Base-by-base conservation (phyloP, 805 yeast species). In the Ogataea zsoltii region DNA sequence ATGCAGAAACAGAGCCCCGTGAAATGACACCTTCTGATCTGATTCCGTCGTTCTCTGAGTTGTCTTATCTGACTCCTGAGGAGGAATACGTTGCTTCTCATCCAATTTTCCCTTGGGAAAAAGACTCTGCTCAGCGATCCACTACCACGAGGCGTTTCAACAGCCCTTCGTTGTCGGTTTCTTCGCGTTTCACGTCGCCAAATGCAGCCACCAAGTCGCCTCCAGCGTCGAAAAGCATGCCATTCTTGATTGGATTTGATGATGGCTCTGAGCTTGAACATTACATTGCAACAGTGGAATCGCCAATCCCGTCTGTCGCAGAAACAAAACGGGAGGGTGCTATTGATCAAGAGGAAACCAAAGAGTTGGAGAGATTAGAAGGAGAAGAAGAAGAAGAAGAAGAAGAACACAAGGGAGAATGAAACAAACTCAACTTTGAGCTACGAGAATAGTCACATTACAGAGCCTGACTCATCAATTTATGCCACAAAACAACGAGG, bases 81-180 rank as follows among this genome's bases (percentile, higher is more conserved):
- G 61, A 60, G 32, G 43, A 42, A 12, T 62, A 62, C 42, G 62
- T 58, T 12, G 33, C 39, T 5, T 38, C 55, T 2, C 61, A 66
- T 53, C 68, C 68, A 1, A 61, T 66, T 18, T 67, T 67, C 58
- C 71, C 71, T 23, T 67, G 70, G 70, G 71, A 67, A 44, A 44
- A 19, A n/a, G 14, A 25, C 6, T n/a, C 28, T 2, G 12, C 14
- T 15, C 9, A 25, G 14, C 30, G 39, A 25, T n/a, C 33, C 7
- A 39, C 33, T 11, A 42, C 54, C 10, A 44, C 63, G 11, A 43
- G 65, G 35, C 45, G 59, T 3, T 61, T 61, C 33, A 29, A 36
- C 13, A 49, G 53, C 38, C 36, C 47, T 15, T 29, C 46, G 3
- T 19, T 41, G 4, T 16, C 35, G 14, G 26, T 33, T n/a, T 38